Percentiles rank a stretch among this genome's conserved stretches.
Evolutionary conservation across 2,329 filamentous ascomycete genomes (phyloP).

Genomic region (Microdochium nivale): DNA sequence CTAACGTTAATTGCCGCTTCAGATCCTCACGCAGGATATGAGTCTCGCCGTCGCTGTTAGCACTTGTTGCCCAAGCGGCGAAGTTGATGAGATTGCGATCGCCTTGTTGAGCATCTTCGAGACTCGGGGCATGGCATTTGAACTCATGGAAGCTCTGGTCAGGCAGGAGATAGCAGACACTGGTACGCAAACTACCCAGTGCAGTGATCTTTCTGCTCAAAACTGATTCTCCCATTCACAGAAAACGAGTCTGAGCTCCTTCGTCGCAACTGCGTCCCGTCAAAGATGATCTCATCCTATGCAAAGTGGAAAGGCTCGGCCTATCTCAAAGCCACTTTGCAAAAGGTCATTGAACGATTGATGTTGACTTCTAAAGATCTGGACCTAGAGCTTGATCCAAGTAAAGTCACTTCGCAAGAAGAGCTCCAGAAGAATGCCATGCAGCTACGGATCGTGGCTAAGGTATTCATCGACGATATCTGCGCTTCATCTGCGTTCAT

Average conservation of each 20-base stretch:
- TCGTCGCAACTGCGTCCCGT: conserved; percentile 61
- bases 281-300: conserved; percentile 63
- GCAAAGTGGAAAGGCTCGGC: conserved; percentile 61
- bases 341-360: conserved; percentile 57
- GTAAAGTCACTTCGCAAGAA: conserved; percentile 48
- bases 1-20: conserved; percentile 3
- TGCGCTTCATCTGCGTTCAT: conserved; percentile 54
- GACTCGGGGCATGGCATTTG: conserved; percentile 53
- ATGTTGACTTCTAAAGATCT: conserved; percentile 60
- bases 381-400: conserved; percentile 59
- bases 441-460: conserved; percentile 58
- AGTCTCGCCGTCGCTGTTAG: conserved; percentile 56
- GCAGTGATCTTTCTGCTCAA: neutral
- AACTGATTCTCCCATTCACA: conserved; percentile 11
- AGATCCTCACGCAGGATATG: conserved; percentile 55
- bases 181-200: conserved; percentile 25
- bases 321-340: conserved; percentile 56
- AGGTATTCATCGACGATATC: conserved; percentile 65
- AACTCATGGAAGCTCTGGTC: conserved; percentile 56
- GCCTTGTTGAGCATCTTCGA: conserved; percentile 64
- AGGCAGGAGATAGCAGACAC: conserved; percentile 62
- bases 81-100: conserved; percentile 61
- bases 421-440: conserved; percentile 59
- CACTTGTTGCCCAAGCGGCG: conserved; percentile 56
- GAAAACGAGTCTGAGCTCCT: conserved; percentile 62